Evolutionary conservation across 345 rosid genomes (phyloP).

Genomic region (Pelargonium nanum): DNA sequence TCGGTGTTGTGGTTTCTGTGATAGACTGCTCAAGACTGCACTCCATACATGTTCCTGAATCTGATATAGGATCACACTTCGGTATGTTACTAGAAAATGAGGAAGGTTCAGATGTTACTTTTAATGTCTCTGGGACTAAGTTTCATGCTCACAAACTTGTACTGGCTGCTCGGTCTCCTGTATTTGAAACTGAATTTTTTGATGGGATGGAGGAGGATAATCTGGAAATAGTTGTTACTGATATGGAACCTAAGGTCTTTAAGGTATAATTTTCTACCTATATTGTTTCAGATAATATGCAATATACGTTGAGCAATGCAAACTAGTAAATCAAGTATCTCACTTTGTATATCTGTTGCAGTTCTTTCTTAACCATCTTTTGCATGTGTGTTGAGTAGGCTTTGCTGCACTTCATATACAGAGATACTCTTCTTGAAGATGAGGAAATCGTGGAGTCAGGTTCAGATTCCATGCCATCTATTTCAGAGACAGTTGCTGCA

Average conservation of each 20-base stretch:
- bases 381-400: slow-evolving; percentile 38
- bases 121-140: slow-evolving; percentile 63
- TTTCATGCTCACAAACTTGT: slow-evolving; percentile 78
- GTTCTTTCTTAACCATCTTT: slow-evolving; percentile 14
- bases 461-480: slow-evolving; percentile 37
- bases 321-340: too few species aligned
- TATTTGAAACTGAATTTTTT: slow-evolving; percentile 57
- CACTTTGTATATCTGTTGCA: not conserved
- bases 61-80: slow-evolving; percentile 77
- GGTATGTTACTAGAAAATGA: slow-evolving; percentile 72
- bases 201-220: slow-evolving; percentile 52
- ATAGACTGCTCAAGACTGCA: slow-evolving; percentile 72
- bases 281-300: not conserved
- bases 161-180: slow-evolving; percentile 75
- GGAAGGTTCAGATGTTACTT: slow-evolving; percentile 69
- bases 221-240: slow-evolving; percentile 40
- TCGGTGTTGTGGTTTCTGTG: slow-evolving; percentile 86
- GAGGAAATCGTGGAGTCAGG: slow-evolving; percentile 45
- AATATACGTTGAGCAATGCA: not conserved
- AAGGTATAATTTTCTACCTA: slow-evolving; percentile 34
- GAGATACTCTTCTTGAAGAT: slow-evolving; percentile 58
- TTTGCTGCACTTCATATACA: slow-evolving; percentile 62
- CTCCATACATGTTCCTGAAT: slow-evolving; percentile 73
- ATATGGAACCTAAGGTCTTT: slow-evolving; percentile 79
- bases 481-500: slow-evolving; percentile 52